Conservation (phyloP, 805 yeast species). For the Tetrapisispora pingtungensis region DNA sequence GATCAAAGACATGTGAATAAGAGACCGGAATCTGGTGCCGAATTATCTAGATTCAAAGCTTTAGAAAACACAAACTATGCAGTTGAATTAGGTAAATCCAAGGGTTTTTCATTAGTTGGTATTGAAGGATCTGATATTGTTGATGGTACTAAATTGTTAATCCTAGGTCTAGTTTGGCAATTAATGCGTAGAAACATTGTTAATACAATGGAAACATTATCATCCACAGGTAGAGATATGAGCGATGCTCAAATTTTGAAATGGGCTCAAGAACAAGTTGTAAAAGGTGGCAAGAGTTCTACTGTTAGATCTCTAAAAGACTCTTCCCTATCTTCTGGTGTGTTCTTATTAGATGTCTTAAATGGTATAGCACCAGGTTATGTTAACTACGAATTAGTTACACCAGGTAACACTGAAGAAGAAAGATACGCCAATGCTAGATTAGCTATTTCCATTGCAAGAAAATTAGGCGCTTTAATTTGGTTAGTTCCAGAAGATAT, state of each 20-base stretch:
- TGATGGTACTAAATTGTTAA: conserved; percentile 82
- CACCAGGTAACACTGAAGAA: conserved; percentile 68
- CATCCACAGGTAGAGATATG: conserved; percentile 64
- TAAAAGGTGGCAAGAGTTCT: conserved; percentile 71
- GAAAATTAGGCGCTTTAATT: conserved; percentile 94
- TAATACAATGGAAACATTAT: conserved; percentile 64
- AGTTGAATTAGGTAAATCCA: conserved; percentile 91
- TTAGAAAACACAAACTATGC: conserved; percentile 96
- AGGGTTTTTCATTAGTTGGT: conserved; percentile 89
- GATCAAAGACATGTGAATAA: conserved; percentile 72
- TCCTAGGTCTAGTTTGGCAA: conserved; percentile 95
- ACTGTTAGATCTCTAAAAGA: conserved; percentile 81
- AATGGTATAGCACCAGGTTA: conserved; percentile 95
- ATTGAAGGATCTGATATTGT: conserved; percentile 96
- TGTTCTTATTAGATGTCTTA: conserved; percentile 78
- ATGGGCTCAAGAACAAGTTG: conserved; percentile 87
- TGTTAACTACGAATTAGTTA: conserved; percentile 89
- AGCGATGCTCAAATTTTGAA: conserved; percentile 77
- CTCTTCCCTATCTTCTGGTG: conserved; percentile 61
- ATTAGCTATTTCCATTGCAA: conserved; percentile 94
- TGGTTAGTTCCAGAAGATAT: conserved; percentile 99
- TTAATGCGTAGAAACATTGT: conserved; percentile 93
- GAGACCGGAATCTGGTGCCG: conserved; percentile 64
- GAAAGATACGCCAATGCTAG: conserved; percentile 90
- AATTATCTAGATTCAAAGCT: conserved; percentile 84